phyloP scores from a whole-genome alignment of 2,329 filamentous ascomycete species.

The Dactylellina cionopaga region DNA sequence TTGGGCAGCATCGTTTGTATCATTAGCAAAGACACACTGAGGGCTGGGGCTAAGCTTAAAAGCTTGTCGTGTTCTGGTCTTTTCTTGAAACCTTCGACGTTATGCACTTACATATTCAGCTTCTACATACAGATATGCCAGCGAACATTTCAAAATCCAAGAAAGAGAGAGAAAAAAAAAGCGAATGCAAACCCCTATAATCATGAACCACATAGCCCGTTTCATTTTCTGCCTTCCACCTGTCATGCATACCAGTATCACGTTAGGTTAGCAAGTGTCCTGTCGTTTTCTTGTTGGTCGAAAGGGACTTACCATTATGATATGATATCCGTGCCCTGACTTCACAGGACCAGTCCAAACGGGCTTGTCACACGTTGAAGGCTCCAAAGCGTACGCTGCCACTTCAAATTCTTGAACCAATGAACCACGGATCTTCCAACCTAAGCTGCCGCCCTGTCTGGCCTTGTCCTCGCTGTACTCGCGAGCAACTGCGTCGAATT shows the following conservation, averaged over 20 bases:
- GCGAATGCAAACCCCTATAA: too few relatives aligned
- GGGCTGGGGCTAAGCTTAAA: constrained; percentile 12
- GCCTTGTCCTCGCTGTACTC: constrained; percentile 57
- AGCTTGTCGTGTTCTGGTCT: background rate
- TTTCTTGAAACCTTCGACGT: constrained; percentile 25
- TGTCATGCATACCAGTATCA: constrained; percentile 20
- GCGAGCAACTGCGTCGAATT: constrained; percentile 56
- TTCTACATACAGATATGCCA: background rate
- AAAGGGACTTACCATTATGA: constrained; percentile 44
- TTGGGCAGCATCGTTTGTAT: constrained; percentile 33
- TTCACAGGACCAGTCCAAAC: constrained; percentile 56
- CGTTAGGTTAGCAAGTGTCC: too few relatives aligned
- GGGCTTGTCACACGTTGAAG: constrained; percentile 55
- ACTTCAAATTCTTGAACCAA: constrained; percentile 56
- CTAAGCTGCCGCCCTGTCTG: constrained; percentile 55
- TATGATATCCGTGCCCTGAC: constrained; percentile 55
- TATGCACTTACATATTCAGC: constrained; percentile 5
- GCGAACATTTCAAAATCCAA: background rate
- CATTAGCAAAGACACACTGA: too few relatives aligned
- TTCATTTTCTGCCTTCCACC: constrained; percentile 51
- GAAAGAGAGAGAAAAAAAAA: too few relatives aligned
- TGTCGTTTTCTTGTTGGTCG: too few relatives aligned
- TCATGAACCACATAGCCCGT: too few relatives aligned
- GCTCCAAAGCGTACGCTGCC: constrained; percentile 55
- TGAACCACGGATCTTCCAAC: constrained; percentile 56